phyloP scores from a whole-genome alignment of 2,329 filamentous ascomycete species.

The Penicillium sp. region DNA sequence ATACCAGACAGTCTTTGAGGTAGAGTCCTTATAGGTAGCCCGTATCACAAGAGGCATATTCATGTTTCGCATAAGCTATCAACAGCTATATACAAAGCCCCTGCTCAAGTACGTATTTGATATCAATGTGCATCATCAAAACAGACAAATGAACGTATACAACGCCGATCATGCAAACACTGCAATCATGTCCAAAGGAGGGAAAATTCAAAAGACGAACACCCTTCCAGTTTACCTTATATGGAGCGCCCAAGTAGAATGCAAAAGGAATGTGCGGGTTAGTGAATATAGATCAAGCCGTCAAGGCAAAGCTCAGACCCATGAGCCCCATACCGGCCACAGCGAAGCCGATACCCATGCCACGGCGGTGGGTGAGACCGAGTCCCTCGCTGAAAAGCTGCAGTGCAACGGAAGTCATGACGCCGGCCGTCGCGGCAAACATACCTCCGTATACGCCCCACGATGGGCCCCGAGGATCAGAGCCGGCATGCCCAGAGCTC shows the following conservation, averaged over 20 bases:
- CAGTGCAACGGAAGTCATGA: slow-evolving; percentile 91
- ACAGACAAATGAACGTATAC: slow-evolving; percentile 1
- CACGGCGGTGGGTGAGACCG: slow-evolving; percentile 61
- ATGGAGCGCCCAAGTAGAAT: slow-evolving; percentile 4
- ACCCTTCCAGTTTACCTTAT: not conserved
- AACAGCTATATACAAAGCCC: not conserved
- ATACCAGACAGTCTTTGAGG: not conserved
- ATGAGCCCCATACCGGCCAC: slow-evolving; percentile 73
- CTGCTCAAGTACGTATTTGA: not conserved
- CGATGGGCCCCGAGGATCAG: slow-evolving; percentile 40
- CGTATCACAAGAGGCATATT: not conserved
- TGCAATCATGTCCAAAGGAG: not conserved
- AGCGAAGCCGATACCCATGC: slow-evolving; percentile 39
- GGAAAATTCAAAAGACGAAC: not conserved
- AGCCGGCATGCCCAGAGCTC: slow-evolving; percentile 54
- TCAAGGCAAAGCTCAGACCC: slow-evolving; percentile 80
- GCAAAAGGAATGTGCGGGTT: not conserved
- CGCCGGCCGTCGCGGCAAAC: slow-evolving; percentile 86
- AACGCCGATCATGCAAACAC: not conserved
- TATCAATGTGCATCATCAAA: not conserved
- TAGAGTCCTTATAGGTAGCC: not conserved
- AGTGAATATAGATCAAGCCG: slow-evolving; percentile 47
- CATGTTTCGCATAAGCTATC: not conserved
- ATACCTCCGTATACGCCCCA: slow-evolving; percentile 60
- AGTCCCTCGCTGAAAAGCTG: slow-evolving; percentile 85